Conservation (phyloP, 352 stramenopile genomes). For the Globisporangium spiculum region DNA sequence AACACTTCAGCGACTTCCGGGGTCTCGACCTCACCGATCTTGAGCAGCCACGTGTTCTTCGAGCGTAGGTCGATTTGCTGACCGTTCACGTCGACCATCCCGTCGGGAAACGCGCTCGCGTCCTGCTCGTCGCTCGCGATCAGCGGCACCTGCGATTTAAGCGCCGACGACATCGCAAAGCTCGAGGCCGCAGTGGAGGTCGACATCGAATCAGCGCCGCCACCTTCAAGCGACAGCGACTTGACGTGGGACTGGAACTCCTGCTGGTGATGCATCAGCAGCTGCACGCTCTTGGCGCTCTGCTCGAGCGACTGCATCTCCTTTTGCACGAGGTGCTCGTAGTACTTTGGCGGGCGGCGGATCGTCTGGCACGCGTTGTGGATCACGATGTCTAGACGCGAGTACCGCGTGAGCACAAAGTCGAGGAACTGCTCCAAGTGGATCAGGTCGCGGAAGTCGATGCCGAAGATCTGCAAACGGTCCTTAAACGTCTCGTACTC, state of each 20-base stretch:
- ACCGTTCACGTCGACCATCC: slow-evolving; percentile 93
- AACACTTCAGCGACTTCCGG: slow-evolving; percentile 87
- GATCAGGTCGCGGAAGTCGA: slow-evolving; percentile 95
- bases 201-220: not conserved
- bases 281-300: slow-evolving; percentile 48
- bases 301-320: slow-evolving; percentile 65
- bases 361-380: slow-evolving; percentile 98
- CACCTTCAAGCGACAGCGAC: slow-evolving; percentile 38
- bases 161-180: slow-evolving; percentile 63
- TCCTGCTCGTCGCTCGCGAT: slow-evolving; percentile 71
- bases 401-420: slow-evolving; percentile 74
- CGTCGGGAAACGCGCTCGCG: slow-evolving; percentile 58
- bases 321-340: slow-evolving; percentile 89
- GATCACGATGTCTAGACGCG: slow-evolving; percentile 95
- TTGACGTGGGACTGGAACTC: slow-evolving; percentile 75
- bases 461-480: slow-evolving; percentile 93
- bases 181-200: slow-evolving; percentile 19
- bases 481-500: slow-evolving; percentile 94
- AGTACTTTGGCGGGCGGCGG: slow-evolving; percentile 92
- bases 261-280: slow-evolving; percentile 75
- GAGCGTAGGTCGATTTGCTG: slow-evolving; percentile 95
- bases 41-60: slow-evolving; percentile 95
- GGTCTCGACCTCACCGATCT: slow-evolving; percentile 91
- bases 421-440: slow-evolving; percentile 94
- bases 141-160: slow-evolving; percentile 83